Base-by-base conservation (phyloP, 306 rosid species). In the Senna siamea region DNA sequence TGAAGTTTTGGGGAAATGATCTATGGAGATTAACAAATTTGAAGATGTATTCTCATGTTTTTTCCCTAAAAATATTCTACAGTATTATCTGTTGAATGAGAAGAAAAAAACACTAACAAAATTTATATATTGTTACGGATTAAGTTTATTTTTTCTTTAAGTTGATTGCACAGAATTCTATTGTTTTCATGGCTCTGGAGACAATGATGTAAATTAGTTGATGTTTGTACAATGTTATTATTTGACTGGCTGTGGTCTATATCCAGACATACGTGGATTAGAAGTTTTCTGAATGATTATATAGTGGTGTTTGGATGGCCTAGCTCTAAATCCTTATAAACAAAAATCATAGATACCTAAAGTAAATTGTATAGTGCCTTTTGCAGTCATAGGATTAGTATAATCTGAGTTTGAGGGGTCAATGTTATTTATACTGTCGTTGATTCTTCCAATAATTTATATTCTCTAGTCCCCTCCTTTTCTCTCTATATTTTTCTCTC, bases 61-160 rank as follows among this genome's bases (percentile, higher is more conserved):
- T 8, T 63, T n/a, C 30, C 37, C 37, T 68, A 18, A 18, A 14
- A 57, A 34, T 38, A 46, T 30, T 19, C 1, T 9, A 44, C 22
- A 11, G 22, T 57, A n/a, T n/a, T n/a, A n/a, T 20, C 63, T 52
- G 38, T 20, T 41, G 53, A 54, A 41, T 20, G 34, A 30, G 28
- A 35, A 28, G 26, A 37, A 63, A 55, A 5, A 43, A 71, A 10
- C 38, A 28, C 17, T 28, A 1, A 28, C 13, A 47, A n/a, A 57
- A 63, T 72, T 41, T 12, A 32, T 40, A 13, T 15, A 63, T 9
- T 38, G 57, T 61, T 61, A 51, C 54, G 17, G 9, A 28, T 50
- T 28, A 32, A 78, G 38, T 78, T 78, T 59, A 61, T 51, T 50
- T 18, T 71, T 68, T 66, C 34, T n/a, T 19, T 23, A 37, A 55